Base-by-base conservation (phyloP, 2,329 filamentous ascomycete species). In the Epichloe gansuensis region DNA sequence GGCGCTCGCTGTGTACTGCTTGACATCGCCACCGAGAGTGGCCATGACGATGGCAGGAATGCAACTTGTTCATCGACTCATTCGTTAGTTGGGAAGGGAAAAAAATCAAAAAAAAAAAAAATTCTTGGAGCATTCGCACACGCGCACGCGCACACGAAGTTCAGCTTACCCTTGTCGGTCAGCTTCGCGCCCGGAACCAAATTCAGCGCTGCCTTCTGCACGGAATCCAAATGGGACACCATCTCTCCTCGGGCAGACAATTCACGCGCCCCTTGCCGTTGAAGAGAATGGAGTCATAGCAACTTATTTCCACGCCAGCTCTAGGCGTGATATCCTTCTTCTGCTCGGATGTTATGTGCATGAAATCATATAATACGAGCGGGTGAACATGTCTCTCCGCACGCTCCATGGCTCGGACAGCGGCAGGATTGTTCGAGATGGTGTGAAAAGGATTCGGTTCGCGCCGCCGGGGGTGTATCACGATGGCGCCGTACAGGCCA, bases 261-360 rank as follows among this genome's bases (percentile, higher is more conserved):
- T 74, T 65, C 0, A 80, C 74, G 1, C 70, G 68, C 3, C 80
- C 80, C 57, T 81, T 78, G 25, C 82, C 82, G 54, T 85, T 84
- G 49, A 85, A 70, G 11, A 85, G 64, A 13, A 85, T 67, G 0
- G 79, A 75, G 59, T 83, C 81, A 56, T 78, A 78, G 66, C 82
- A 85, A 0, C 72, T 69, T 23, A 70, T 69, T 52, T 80, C 76
- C 8, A 78, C 64, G 4, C 70, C 70, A 1, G 75, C 66, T 0
- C 63, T 67, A 0, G 68, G 37, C 3, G 74, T 70, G 15, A 76
- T 68, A 4, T 75, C 67, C 66, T 65, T 70, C 46, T 67, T 70
- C 42, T 77, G 64, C 3, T 69, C 62, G 0, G 78, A 82, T 0
- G 75, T 77, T 9, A 77, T 66, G 54, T 78, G 74, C 12, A 72